Percentiles rank a stretch among this genome's conserved stretches.
Evolutionary conservation across 257 asterid species (phyloP).

Genomic region (Verbena officinalis): DNA sequence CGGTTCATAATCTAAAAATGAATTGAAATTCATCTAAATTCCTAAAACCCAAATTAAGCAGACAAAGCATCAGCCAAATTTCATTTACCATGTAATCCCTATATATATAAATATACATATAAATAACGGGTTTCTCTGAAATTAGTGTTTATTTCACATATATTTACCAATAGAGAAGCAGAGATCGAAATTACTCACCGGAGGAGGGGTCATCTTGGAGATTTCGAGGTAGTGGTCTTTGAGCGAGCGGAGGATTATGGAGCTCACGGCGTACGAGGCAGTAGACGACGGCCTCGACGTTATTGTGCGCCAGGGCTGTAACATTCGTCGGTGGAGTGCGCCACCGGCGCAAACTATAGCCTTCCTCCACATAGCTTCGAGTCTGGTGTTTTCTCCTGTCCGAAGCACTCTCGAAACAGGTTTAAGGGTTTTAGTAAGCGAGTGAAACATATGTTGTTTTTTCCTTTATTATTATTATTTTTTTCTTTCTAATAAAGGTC

Average conservation of each 20-base stretch:
- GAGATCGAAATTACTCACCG: slow-evolving; percentile 42
- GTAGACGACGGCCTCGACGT: slow-evolving; percentile 48
- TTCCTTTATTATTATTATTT: no score
- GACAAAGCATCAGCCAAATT: neutral
- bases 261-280: slow-evolving; percentile 58
- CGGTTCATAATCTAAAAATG: neutral
- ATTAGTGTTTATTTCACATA: neutral
- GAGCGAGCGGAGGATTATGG: slow-evolving; percentile 84
- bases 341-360: slow-evolving; percentile 44
- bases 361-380: slow-evolving; percentile 53
- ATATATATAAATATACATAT: no score
- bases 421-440: neutral
- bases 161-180: neutral
- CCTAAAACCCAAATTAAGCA: neutral
- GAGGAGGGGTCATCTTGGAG: slow-evolving; percentile 91
- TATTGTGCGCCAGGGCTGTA: slow-evolving; percentile 43
- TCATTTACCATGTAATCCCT: no score
- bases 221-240: slow-evolving; percentile 86
- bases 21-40: slow-evolving; percentile 8
- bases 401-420: neutral
- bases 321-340: slow-evolving; percentile 38
- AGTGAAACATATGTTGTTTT: no score
- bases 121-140: neutral
- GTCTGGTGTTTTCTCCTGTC: neutral
- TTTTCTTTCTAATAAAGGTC: no score